Base-by-base conservation (phyloP, 2,329 filamentous ascomycete genomes). In the Myotisia sp. region DNA sequence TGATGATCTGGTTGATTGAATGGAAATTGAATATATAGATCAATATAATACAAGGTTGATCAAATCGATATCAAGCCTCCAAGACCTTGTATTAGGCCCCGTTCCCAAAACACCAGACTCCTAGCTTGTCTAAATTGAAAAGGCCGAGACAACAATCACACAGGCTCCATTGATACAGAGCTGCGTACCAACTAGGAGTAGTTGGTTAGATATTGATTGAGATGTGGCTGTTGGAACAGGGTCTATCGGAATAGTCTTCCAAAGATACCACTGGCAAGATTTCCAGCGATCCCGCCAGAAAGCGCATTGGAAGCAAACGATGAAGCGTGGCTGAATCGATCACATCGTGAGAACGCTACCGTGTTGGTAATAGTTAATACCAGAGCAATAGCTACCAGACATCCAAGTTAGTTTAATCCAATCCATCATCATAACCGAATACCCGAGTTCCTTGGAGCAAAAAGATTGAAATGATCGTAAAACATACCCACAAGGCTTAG, bases 241-340 rank as follows among this genome's bases (percentile, higher is more conserved):
- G 6, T 14, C 28, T 51, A 62, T 44, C 63, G 62, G 51, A 72
- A 72, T 39, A 70, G 52, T 43, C 65, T 63, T 45, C 67, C 66
- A 41, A 72, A 55, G 57, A 73, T 56, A 17, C 67, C 67, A 24
- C 67, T 61, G 6, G 68, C 68, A 42, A 73, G 44, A 45, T 64
- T 71, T 44, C 64, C 63, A 37, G 68, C 66, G 37, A 73, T 55
- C 3, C 67, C 63, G 28, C 69, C 68, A 5, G 63, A 60, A 34
- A 74, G 56, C 4, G 70, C 70, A 26, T 61, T 63, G 28, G 64
- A 70, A 5, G 71, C 70, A 41, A 69, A 66, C 32, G 59, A 70
- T 23, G 68, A 71, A 7, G 74, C 74, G 45, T 77, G 64, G 40
- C 64, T 64, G 45, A 67, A 67, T 34, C 60, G 60, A 42, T 67